Evolutionary conservation across 441 rosid species (phyloP).

Genomic region (Populus hybrid): DNA sequence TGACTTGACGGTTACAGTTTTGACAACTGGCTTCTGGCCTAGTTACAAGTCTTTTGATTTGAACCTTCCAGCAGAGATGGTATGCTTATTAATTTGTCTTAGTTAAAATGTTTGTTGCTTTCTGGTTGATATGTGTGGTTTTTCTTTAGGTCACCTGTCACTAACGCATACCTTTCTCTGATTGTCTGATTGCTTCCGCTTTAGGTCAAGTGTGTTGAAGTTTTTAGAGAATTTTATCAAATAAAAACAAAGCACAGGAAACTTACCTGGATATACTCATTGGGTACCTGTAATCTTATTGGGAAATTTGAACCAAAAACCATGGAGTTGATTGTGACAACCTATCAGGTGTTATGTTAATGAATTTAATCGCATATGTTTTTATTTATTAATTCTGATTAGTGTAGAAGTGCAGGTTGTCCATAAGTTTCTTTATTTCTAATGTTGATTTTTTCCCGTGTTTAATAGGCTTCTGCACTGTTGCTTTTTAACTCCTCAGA

Average conservation of each 20-base stretch:
- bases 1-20: constrained; percentile 92
- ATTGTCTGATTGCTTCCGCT: constrained; percentile 1
- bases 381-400: background rate
- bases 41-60: constrained; percentile 96
- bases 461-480: constrained; percentile 71
- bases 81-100: constrained; percentile 23
- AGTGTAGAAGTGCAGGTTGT: background rate
- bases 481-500: constrained; percentile 81
- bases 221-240: constrained; percentile 83
- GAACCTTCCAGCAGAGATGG: constrained; percentile 96
- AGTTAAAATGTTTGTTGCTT: background rate
- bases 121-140: background rate
- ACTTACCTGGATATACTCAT: constrained; percentile 94
- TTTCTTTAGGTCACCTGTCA: background rate
- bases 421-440: background rate
- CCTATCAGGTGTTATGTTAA: constrained; percentile 70
- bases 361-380: background rate
- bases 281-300: constrained; percentile 80
- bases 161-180: background rate
- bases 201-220: constrained; percentile 91
- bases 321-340: constrained; percentile 85
- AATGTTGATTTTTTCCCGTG: constrained; percentile 3
- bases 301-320: constrained; percentile 92
- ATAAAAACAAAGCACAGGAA: constrained; percentile 85
- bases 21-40: constrained; percentile 98